Percentiles rank a stretch among this genome's conserved stretches.
Evolutionary conservation across 257 asterid species (phyloP).

Genomic region (Rehmannia glutinosa): DNA sequence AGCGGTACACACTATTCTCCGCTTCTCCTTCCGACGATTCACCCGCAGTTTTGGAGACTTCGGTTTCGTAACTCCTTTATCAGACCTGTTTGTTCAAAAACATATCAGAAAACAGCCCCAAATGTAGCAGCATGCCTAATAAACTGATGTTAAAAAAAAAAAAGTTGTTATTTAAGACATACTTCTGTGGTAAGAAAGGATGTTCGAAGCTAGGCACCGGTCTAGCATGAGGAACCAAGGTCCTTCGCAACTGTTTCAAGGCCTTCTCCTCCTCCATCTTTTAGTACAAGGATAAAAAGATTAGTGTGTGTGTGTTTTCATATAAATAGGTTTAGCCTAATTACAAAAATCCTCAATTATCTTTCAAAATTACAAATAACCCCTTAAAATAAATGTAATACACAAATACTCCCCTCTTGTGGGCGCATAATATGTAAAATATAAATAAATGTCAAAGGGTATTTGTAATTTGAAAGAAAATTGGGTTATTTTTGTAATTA

Average conservation of each 20-base stretch:
- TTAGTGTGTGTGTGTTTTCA: neutral
- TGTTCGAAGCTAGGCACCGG: slow-evolving; percentile 68
- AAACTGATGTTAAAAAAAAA: no score
- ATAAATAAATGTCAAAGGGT: no score
- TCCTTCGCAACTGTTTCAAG: slow-evolving; percentile 71
- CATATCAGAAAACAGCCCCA: neutral
- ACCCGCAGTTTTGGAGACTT: slow-evolving; percentile 73
- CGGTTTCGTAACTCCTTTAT: slow-evolving; percentile 59
- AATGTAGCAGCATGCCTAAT: no score
- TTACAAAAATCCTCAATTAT: no score
- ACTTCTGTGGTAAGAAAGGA: slow-evolving; percentile 89
- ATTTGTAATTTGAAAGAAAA: no score
- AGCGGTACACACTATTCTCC: slow-evolving; percentile 33
- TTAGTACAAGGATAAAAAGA: neutral
- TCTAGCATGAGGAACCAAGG: slow-evolving; percentile 81
- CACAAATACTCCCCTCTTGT: no score
- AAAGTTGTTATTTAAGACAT: slow-evolving; percentile 17
- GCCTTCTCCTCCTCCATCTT: slow-evolving; percentile 98
- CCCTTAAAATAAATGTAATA: no score
- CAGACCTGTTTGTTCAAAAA: slow-evolving; percentile 44
- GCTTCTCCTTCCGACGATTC: slow-evolving; percentile 49
- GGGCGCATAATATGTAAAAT: no score
- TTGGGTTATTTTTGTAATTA: no score
- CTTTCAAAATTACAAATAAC: no score
- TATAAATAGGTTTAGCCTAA: no score